Conservation (phyloP, 106 monocot genomes). For the Dioscorea dumetorum region DNA sequence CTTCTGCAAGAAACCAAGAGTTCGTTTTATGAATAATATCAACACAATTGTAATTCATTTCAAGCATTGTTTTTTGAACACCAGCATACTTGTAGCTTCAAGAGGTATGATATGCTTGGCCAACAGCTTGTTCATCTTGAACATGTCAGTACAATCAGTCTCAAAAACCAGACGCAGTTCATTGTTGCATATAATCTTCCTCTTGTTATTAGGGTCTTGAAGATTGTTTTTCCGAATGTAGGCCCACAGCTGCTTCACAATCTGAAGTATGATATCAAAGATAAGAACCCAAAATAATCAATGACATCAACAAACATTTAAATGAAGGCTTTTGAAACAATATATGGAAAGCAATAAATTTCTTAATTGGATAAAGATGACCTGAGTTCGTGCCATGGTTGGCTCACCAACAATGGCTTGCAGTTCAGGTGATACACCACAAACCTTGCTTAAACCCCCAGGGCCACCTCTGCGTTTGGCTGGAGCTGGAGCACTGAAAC, state of each 20-base stretch:
- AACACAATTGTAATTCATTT: too few relatives aligned
- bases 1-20: conserved; percentile 33
- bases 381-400: conserved; percentile 88
- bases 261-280: conserved; percentile 27
- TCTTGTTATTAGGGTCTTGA: conserved; percentile 93
- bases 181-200: conserved; percentile 94
- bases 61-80: neutral
- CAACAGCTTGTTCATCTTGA: conserved; percentile 93
- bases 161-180: conserved; percentile 87
- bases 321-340: too few relatives aligned
- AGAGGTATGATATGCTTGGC: conserved; percentile 82
- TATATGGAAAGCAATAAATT: neutral
- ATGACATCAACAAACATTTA: too few relatives aligned
- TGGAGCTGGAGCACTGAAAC: conserved; percentile 41
- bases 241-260: conserved; percentile 93
- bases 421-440: conserved; percentile 88
- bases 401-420: conserved; percentile 93
- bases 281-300: too few relatives aligned
- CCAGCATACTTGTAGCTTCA: conserved; percentile 43
- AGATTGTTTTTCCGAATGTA: conserved; percentile 90
- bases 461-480: conserved; percentile 81
- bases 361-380: conserved; percentile 12
- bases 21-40: too few relatives aligned
- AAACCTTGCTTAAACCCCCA: conserved; percentile 85
- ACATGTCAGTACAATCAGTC: conserved; percentile 97